These are phyloP conservation scores for Clavulina sp. DNA, from an alignment of 768 basidiomycete species.

Conservation along the genomic window DNA sequence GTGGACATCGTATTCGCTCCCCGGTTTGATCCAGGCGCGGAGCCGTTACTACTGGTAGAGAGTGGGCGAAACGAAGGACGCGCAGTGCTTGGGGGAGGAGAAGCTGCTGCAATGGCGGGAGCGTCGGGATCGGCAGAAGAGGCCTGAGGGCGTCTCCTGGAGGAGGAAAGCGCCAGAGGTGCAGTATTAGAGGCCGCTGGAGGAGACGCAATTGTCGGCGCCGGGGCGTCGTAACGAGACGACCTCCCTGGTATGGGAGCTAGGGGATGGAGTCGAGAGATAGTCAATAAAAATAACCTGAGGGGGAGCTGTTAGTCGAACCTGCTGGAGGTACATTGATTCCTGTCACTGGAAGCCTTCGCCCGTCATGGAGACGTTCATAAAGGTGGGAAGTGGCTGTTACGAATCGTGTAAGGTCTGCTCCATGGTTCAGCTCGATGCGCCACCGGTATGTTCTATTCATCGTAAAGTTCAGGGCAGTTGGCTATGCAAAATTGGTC, in stretches of 20 bases:
- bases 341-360: slow-evolving; percentile 17
- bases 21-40: too few species aligned
- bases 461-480: slow-evolving; percentile 63
- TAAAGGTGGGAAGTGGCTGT: slow-evolving; percentile 37
- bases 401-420: slow-evolving; percentile 60
- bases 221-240: not conserved
- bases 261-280: not conserved
- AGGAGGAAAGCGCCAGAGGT: not conserved
- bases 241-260: not conserved
- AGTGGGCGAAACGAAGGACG: too few species aligned
- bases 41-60: not conserved
- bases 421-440: slow-evolving; percentile 39
- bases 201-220: too few species aligned
- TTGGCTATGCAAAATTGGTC: slow-evolving; percentile 26
- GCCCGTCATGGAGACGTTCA: slow-evolving; percentile 18
- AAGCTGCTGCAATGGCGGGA: too few species aligned
- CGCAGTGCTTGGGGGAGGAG: too few species aligned
- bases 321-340: slow-evolving; percentile 2
- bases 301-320: too few species aligned
- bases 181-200: not conserved
- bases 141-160: not conserved
- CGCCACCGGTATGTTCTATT: slow-evolving; percentile 85
- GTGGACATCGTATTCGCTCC: too few species aligned
- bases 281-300: not conserved
- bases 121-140: too few species aligned